Conservation (phyloP, 352 stramenopile genomes). For the Globisporangium emineosum region DNA sequence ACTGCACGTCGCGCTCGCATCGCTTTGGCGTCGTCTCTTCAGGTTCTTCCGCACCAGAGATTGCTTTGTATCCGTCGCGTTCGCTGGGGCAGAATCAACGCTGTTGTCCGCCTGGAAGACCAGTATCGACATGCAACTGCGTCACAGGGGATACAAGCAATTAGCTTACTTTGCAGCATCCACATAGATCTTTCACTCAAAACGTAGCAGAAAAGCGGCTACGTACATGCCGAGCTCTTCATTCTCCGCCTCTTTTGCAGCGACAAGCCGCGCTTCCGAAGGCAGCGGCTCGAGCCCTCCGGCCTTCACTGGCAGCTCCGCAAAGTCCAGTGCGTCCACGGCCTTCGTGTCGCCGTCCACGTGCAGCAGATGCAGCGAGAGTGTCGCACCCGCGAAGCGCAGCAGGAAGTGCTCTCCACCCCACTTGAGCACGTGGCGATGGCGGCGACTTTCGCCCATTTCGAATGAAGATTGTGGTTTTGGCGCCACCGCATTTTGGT, state of each 20-base stretch:
- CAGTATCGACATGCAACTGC: slow-evolving; percentile 9
- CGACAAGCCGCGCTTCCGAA: slow-evolving; percentile 29
- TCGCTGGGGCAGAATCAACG: not conserved
- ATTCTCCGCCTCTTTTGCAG: slow-evolving; percentile 38
- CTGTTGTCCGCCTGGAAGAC: slow-evolving; percentile 10
- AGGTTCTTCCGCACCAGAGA: slow-evolving; percentile 2
- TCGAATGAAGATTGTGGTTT: not conserved
- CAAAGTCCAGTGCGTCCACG: not conserved
- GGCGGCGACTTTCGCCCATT: too few relatives aligned
- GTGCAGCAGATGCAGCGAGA: slow-evolving; percentile 15
- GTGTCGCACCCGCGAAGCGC: slow-evolving; percentile 10
- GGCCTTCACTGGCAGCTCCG: slow-evolving; percentile 4
- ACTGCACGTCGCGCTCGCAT: not conserved
- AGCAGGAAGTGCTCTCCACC: slow-evolving; percentile 13
- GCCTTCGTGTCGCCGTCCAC: slow-evolving; percentile 14
- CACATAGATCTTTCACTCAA: not conserved
- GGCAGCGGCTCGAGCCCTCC: slow-evolving; percentile 19
- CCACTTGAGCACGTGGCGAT: slow-evolving; percentile 6
- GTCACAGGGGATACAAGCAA: not conserved
- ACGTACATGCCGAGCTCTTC: slow-evolving; percentile 37
- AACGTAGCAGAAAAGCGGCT: not conserved
- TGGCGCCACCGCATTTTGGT: slow-evolving; percentile 1
- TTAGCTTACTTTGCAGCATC: not conserved
- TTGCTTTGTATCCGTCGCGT: not conserved
- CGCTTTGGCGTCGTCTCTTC: not conserved